phyloP scores from a whole-genome alignment of 805 yeast genomes.

The Yarrowia phangngaensis region DNA sequence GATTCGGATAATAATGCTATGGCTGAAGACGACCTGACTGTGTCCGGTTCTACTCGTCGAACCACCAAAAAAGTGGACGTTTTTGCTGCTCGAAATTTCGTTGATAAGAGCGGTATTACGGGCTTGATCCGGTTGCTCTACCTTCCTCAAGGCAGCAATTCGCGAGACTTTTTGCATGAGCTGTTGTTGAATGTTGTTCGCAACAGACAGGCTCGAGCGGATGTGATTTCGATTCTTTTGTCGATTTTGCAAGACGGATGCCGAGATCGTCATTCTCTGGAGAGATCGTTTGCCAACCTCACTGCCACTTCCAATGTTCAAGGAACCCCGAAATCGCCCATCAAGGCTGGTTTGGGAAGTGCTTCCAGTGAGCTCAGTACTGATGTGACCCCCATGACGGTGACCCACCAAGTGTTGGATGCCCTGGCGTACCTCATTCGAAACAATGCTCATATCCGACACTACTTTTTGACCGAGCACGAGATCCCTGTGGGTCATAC shows the following conservation, averaged over 20 bases:
- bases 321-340: conserved; percentile 27
- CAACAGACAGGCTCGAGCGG: conserved; percentile 74
- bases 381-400: conserved; percentile 52
- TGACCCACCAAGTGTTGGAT: conserved; percentile 75
- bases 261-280: conserved; percentile 55
- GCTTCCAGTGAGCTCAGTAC: conserved; percentile 20
- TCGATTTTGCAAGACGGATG: conserved; percentile 76
- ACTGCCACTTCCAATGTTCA: conserved; percentile 39
- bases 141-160: conserved; percentile 59
- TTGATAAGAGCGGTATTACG: conserved; percentile 73
- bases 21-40: conserved; percentile 38
- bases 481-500: conserved; percentile 45
- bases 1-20: no score
- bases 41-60: conserved; percentile 28
- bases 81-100: conserved; percentile 52
- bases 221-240: conserved; percentile 63
- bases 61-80: conserved; percentile 28
- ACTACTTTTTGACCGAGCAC: conserved; percentile 76
- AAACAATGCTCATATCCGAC: conserved; percentile 60
- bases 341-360: conserved; percentile 27
- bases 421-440: conserved; percentile 68
- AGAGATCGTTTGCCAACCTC: conserved; percentile 56
- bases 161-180: conserved; percentile 58
- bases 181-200: conserved; percentile 64
- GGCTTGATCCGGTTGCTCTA: conserved; percentile 67